phyloP scores from a whole-genome alignment of 495 filamentous ascomycete species.

The Tuber brumale region DNA sequence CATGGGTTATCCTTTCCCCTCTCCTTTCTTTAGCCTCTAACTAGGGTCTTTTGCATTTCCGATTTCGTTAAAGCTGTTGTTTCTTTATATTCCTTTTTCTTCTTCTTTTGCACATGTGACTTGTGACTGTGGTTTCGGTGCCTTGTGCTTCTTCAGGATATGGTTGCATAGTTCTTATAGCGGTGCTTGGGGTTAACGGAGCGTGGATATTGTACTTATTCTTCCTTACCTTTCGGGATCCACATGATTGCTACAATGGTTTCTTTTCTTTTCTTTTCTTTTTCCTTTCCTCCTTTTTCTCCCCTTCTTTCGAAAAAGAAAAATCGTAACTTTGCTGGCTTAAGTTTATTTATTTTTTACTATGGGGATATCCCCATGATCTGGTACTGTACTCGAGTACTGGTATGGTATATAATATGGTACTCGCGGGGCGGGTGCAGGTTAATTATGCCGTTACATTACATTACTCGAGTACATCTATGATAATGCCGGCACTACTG shows the following conservation, averaged over 20 bases:
- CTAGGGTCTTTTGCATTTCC: neutral
- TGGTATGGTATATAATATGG: neutral
- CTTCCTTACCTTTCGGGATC: neutral
- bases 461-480: neutral
- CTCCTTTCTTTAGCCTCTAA: neutral
- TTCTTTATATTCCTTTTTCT: slow-evolving; percentile 7
- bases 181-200: slow-evolving; percentile 1
- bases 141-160: neutral
- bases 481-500: neutral
- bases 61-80: slow-evolving; percentile 10
- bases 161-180: neutral
- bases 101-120: neutral
- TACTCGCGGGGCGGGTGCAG: neutral
- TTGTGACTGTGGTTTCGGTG: neutral
- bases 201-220: neutral
- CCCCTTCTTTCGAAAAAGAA: neutral
- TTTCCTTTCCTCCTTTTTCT: neutral
- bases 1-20: neutral
- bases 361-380: neutral
- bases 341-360: neutral
- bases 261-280: neutral
- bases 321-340: neutral
- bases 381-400: neutral
- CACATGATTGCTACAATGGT: neutral
- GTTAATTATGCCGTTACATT: neutral